Base-by-base conservation (phyloP, 805 yeast genomes). In the Cyberlindnera petersonii region DNA sequence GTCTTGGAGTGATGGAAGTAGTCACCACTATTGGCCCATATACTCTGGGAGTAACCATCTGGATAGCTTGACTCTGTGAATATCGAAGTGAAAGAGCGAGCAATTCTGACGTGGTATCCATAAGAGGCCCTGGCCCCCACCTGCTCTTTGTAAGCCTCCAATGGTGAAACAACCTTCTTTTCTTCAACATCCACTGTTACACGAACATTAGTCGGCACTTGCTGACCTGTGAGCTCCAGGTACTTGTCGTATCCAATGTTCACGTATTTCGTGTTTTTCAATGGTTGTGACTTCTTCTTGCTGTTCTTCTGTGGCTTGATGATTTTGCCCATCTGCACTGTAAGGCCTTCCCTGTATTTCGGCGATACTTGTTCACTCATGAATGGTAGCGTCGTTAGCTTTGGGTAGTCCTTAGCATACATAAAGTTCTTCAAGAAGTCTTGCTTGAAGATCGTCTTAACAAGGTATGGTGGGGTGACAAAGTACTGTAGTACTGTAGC, bases 381-480 rank as follows among this genome's bases (percentile, higher is more conserved):
- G 58, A 85, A 84, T 19, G 96, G 95, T 37, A 88, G 62, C 2
- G 80, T 75, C 0, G 86, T 69, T 23, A 88, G 63, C 52, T 77
- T 76, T 26, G 96, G 96, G 42, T 83, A 68, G 46, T 73, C 75
- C 24, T 68, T 66, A 0, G 95, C 96, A 46, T 75, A 71, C 39
- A 69, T 69, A 56, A 84, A 75, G 54, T 76, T 72, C 26, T 64
- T 59, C 19, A 59, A 42, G 44, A 65, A 54, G 48, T 68, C 63
- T 18, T 69, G 63, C 44, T 72, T 68, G 64, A 87, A 86, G 5
- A 82, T 69, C 2, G 79, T 61, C 44, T 80, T 79, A 15, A 79
- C 74, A 30, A 88, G 66, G 55, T 88, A 86, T 34, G 86, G 83
- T 2, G 96, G 96, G 0, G 96, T 87, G 13, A 87, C 77, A 53